These are phyloP conservation scores for Sporobolus alterniflorus DNA, from an alignment of 202 grass and related monocot species.

Conservation along the genomic window DNA sequence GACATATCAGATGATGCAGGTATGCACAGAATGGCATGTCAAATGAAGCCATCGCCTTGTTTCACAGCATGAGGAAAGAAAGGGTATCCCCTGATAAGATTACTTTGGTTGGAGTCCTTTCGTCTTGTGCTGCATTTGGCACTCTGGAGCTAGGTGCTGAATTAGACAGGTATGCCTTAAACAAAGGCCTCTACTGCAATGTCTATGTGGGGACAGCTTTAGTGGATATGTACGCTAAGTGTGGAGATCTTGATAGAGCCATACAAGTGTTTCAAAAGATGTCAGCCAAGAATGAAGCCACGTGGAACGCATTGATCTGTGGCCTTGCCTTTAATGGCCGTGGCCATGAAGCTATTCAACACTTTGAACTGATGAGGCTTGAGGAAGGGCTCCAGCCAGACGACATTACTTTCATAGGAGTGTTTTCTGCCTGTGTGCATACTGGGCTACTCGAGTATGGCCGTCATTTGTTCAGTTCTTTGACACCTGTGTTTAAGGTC, in stretches of 20 bases:
- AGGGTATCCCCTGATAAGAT: constrained; percentile 64
- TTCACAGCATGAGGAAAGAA: constrained; percentile 63
- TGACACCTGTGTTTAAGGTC: constrained; percentile 58
- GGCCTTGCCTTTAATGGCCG: constrained; percentile 34
- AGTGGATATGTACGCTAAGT: constrained; percentile 92
- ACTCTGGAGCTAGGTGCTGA: constrained; percentile 19
- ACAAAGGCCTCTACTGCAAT: constrained; percentile 57
- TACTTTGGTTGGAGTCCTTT: constrained; percentile 78
- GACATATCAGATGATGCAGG: constrained; percentile 50
- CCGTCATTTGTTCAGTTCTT: constrained; percentile 56
- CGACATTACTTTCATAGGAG: constrained; percentile 71
- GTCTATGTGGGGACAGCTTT: constrained; percentile 86
- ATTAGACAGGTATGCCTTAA: constrained; percentile 59
- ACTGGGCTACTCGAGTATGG: constrained; percentile 68
- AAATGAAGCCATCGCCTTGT: constrained; percentile 79
- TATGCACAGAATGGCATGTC: constrained; percentile 91
- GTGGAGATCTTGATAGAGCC: constrained; percentile 68
- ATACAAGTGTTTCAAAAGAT: constrained; percentile 65
- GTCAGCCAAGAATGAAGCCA: constrained; percentile 64
- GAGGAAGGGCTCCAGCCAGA: constrained; percentile 51
- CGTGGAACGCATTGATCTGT: constrained; percentile 82
- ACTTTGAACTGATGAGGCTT: constrained; percentile 69
- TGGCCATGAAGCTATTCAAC: constrained; percentile 51
- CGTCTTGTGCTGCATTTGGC: constrained; percentile 72
- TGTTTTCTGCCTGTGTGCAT: constrained; percentile 89